These are phyloP conservation scores for Didymella keratinophila DNA, from an alignment of 2,329 filamentous ascomycete species.

Conservation along the genomic window DNA sequence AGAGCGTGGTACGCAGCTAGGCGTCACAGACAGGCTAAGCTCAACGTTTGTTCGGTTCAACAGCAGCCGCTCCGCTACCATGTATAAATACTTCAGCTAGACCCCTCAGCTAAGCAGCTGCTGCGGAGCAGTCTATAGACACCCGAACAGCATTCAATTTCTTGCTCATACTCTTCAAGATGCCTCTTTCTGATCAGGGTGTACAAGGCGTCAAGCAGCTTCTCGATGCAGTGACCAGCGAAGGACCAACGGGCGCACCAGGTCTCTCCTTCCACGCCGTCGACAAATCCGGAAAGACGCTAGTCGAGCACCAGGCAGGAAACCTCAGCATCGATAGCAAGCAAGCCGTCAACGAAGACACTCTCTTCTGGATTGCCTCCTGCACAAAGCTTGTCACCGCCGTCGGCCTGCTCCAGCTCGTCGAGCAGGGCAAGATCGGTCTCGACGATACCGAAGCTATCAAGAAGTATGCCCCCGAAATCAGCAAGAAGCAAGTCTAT, in stretches of 20 bases:
- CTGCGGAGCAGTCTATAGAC: constrained; percentile 9
- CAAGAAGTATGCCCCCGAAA: constrained; percentile 44
- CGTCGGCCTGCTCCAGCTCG: constrained; percentile 47
- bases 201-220: constrained; percentile 48
- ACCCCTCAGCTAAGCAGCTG: constrained; percentile 2
- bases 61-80: neutral
- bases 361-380: constrained; percentile 65
- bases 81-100: constrained; percentile 12
- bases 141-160: neutral
- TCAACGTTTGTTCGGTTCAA: neutral
- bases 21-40: neutral
- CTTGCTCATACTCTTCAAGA: constrained; percentile 13
- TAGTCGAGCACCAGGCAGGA: constrained; percentile 54
- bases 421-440: constrained; percentile 47
- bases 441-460: constrained; percentile 47
- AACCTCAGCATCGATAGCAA: constrained; percentile 49
- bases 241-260: constrained; percentile 46
- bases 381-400: constrained; percentile 55
- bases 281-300: constrained; percentile 54
- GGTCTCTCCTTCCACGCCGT: constrained; percentile 57
- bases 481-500: constrained; percentile 54
- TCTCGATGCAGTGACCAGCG: constrained; percentile 38
- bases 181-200: constrained; percentile 44
- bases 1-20: neutral
- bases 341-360: constrained; percentile 67